These are phyloP conservation scores for Colletotrichum ledebouriae DNA, from an alignment of 2,329 filamentous ascomycete genomes.

Conservation along the genomic window DNA sequence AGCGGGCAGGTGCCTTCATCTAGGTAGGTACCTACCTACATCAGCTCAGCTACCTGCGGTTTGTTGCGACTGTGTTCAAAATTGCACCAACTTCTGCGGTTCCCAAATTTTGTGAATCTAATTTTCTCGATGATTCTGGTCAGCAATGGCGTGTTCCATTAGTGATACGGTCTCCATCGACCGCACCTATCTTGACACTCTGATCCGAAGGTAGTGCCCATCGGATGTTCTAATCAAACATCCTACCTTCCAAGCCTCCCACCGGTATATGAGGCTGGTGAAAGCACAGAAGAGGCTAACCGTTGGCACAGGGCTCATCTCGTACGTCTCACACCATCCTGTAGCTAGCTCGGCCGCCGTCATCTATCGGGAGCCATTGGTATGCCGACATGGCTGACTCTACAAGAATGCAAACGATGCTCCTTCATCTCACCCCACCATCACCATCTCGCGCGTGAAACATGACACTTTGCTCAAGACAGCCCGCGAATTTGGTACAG, in stretches of 20 bases:
- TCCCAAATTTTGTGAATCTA: not conserved
- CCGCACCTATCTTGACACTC: constrained; percentile 71
- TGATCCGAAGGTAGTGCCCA: constrained; percentile 69
- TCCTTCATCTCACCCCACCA: constrained; percentile 48
- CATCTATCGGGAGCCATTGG: not conserved
- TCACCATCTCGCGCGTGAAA: constrained; percentile 71
- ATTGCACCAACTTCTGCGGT: constrained; percentile 17
- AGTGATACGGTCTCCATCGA: constrained; percentile 58
- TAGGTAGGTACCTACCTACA: not conserved
- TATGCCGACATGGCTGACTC: constrained; percentile 8
- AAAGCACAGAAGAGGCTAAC: constrained; percentile 19
- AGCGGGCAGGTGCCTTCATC: not conserved
- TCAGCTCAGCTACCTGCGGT: not conserved
- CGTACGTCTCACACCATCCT: constrained; percentile 45
- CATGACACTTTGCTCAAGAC: constrained; percentile 69
- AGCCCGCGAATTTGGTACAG: constrained; percentile 68
- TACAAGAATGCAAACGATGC: constrained; percentile 43
- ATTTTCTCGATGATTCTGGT: constrained; percentile 2
- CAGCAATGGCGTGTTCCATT: constrained; percentile 46
- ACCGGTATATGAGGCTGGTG: not conserved
- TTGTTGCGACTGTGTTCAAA: constrained; percentile 8
- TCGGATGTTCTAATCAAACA: constrained; percentile 1
- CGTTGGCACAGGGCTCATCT: constrained; percentile 46
- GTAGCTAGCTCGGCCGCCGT: not conserved
- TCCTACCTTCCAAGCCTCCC: not conserved